Conservation (phyloP, 2,329 filamentous ascomycete genomes). For the Coleophoma cylindrospora region DNA sequence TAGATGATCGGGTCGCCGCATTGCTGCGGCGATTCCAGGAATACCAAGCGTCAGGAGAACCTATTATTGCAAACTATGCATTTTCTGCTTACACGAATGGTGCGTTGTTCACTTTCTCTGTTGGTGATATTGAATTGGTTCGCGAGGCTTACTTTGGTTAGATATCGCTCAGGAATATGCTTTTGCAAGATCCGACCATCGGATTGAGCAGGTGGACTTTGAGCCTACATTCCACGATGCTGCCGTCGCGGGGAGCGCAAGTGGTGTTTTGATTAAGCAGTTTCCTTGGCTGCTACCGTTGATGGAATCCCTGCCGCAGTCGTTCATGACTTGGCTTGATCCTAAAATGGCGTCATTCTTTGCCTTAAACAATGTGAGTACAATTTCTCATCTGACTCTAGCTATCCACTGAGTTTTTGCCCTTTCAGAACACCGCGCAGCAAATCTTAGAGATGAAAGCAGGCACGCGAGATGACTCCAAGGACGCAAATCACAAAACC, state of each 20-base stretch:
- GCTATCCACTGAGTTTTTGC: background rate
- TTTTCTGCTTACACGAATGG: constrained; percentile 5
- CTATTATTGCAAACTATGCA: background rate
- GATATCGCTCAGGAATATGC: constrained; percentile 13
- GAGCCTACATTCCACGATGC: constrained; percentile 10
- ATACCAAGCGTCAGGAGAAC: background rate
- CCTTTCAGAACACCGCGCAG: background rate
- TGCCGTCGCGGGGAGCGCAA: background rate
- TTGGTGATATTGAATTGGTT: background rate
- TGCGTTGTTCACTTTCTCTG: background rate
- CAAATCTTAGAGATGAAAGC: background rate
- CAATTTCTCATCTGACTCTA: background rate
- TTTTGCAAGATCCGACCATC: constrained; percentile 13
- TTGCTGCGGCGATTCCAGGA: background rate
- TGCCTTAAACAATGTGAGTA: constrained; percentile 1
- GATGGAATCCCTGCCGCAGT: constrained; percentile 5
- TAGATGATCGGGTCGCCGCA: background rate
- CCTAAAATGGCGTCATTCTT: constrained; percentile 3
- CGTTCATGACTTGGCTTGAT: constrained; percentile 1
- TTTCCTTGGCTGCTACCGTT: constrained; percentile 5
- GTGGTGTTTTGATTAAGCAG: constrained; percentile 4
- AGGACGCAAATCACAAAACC: constrained; percentile 13
- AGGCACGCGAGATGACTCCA: background rate
- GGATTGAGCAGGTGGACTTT: constrained; percentile 9
- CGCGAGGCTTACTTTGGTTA: background rate